These are phyloP conservation scores for Blepharisma stoltei DNA, from an alignment of 73 alveolate species.

Conservation along the genomic window DNA sequence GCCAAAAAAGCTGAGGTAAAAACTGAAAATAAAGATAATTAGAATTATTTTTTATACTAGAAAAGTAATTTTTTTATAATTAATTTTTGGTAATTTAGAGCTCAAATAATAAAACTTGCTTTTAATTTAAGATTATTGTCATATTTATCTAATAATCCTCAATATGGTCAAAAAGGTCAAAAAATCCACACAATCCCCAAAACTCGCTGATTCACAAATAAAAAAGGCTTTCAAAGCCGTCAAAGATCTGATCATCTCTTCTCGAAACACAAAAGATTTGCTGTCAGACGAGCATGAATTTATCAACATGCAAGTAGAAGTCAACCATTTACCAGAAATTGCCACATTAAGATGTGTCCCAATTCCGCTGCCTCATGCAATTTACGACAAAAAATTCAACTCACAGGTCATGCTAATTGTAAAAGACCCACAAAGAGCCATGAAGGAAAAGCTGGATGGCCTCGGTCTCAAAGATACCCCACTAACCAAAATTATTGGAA, in stretches of 20 bases:
- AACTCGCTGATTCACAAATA: conserved; percentile 25
- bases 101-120: too few species aligned
- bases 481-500: conserved; percentile 50
- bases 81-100: too few species aligned
- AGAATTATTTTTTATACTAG: too few species aligned
- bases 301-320: conserved; percentile 34
- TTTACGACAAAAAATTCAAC: conserved; percentile 33
- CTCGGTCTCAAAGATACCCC: conserved; percentile 43
- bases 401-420: conserved; percentile 45
- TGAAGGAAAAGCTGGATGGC: conserved; percentile 36
- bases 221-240: conserved; percentile 35
- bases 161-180: conserved; percentile 32
- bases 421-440: conserved; percentile 60
- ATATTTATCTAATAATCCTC: too few species aligned
- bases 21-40: not conserved
- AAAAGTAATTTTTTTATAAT: too few species aligned
- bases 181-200: not conserved
- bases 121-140: too few species aligned
- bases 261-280: conserved; percentile 35
- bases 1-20: not conserved
- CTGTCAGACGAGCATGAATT: conserved; percentile 43
- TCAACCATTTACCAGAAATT: conserved; percentile 45
- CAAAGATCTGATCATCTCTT: not conserved
- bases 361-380: conserved; percentile 58
- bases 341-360: conserved; percentile 44